These are phyloP conservation scores for Raddia distichophylla DNA, from an alignment of 176 grass and related monocot species.

Conservation along the genomic window DNA sequence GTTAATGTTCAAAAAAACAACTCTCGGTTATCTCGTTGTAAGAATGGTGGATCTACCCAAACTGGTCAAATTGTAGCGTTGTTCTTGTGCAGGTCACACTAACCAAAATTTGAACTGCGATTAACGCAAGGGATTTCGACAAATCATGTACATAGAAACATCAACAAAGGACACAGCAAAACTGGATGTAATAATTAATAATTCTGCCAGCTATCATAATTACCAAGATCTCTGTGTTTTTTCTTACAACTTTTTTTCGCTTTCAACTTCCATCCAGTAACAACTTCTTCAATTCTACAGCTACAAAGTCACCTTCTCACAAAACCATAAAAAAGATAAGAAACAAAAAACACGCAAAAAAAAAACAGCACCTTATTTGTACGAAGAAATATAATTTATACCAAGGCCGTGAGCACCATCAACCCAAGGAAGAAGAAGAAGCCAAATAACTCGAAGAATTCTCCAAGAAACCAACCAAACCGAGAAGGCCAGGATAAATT, in stretches of 20 bases:
- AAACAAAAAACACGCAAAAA: slow-evolving; percentile 11
- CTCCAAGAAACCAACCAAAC: slow-evolving; percentile 45
- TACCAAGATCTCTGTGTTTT: slow-evolving; percentile 40
- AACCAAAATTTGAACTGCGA: not conserved
- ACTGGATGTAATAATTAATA: slow-evolving; percentile 24
- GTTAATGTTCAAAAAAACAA: slow-evolving; percentile 4
- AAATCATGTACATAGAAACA: not conserved
- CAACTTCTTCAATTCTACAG: slow-evolving; percentile 40
- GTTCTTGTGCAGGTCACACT: not conserved
- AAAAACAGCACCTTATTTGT: slow-evolving; percentile 49
- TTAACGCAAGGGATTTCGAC: not conserved
- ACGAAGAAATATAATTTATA: slow-evolving; percentile 53
- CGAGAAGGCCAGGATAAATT: slow-evolving; percentile 29
- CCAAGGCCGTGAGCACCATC: slow-evolving; percentile 38
- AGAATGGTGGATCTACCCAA: slow-evolving; percentile 35
- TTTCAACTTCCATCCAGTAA: slow-evolving; percentile 35
- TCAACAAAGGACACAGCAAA: not conserved
- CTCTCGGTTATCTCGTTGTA: not conserved
- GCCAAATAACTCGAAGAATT: slow-evolving; percentile 47
- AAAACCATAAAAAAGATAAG: not conserved
- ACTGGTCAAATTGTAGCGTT: not conserved
- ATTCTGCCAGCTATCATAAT: slow-evolving; percentile 35
- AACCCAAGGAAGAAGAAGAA: not conserved
- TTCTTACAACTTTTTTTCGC: slow-evolving; percentile 27
- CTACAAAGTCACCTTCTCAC: slow-evolving; percentile 44